These are phyloP conservation scores for Mariannaea elegans DNA, from an alignment of 2,329 filamentous ascomycete genomes.

Conservation along the genomic window DNA sequence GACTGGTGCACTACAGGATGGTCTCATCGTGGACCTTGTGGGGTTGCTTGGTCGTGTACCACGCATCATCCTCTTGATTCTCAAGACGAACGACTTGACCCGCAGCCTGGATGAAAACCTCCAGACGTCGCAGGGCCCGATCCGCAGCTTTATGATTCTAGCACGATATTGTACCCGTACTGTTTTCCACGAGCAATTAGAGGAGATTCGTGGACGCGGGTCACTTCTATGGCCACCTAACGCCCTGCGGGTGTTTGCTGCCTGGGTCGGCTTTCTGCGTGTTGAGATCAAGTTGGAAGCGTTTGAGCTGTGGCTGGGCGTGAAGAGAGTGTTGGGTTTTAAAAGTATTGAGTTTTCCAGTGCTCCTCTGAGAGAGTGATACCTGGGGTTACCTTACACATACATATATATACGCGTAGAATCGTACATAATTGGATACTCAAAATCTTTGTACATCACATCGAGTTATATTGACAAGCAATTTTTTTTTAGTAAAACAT, in stretches of 20 bases:
- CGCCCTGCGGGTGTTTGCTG: conserved; percentile 60
- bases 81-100: conserved; percentile 98
- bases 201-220: conserved; percentile 61
- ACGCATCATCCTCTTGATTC: conserved; percentile 89
- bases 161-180: conserved; percentile 74
- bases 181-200: conserved; percentile 71
- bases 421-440: conserved; percentile 24
- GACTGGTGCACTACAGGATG: conserved; percentile 83
- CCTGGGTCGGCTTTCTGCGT: conserved; percentile 66
- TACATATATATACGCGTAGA: conserved; percentile 32
- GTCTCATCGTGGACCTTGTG: conserved; percentile 87
- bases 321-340: conserved; percentile 59
- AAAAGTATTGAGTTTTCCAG: conserved; percentile 40
- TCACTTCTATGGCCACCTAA: conserved; percentile 69
- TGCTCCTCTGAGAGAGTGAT: conserved; percentile 32
- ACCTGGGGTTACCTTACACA: not conserved
- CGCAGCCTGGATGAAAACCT: conserved; percentile 92
- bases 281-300: conserved; percentile 70
- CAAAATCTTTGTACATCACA: no score
- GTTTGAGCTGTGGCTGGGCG: conserved; percentile 69
- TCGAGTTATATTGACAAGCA: no score
- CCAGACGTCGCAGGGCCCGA: conserved; percentile 74
- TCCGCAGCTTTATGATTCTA: conserved; percentile 73
- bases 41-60: conserved; percentile 89
- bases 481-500: no score